phyloP scores from a whole-genome alignment of 257 asterid genomes.

The Nicotiana tabacum region DNA sequence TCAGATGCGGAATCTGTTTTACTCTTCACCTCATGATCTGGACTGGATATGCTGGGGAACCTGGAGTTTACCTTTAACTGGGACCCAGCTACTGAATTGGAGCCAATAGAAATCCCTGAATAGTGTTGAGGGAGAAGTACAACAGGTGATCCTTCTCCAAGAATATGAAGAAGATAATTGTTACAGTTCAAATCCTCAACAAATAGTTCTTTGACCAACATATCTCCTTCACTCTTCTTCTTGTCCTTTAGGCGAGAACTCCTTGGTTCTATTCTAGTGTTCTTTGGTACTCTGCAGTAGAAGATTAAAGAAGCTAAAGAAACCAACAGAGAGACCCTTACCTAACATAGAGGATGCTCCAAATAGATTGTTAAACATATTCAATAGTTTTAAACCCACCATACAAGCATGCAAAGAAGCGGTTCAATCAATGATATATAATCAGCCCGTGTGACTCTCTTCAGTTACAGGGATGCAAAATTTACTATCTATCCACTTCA shows the following conservation, averaged over 20 bases:
- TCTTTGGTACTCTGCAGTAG: constrained; percentile 55
- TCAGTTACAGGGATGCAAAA: background rate
- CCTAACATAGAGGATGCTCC: background rate
- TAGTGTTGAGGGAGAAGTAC: constrained; percentile 70
- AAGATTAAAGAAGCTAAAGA: constrained; percentile 20
- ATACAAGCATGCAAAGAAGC: background rate
- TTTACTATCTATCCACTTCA: background rate
- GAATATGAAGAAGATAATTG: constrained; percentile 55
- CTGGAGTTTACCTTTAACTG: constrained; percentile 40
- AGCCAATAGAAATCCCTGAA: constrained; percentile 27
- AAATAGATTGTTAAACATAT: background rate
- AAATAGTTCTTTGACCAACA: constrained; percentile 75
- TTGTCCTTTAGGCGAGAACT: constrained; percentile 86
- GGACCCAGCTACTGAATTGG: constrained; percentile 31
- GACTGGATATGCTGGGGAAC: constrained; percentile 52
- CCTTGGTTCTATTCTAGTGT: constrained; percentile 58
- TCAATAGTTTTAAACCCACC: background rate
- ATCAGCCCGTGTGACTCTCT: constrained; percentile 2
- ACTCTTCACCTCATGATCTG: constrained; percentile 42
- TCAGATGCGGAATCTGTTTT: constrained; percentile 28
- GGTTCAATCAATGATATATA: background rate
- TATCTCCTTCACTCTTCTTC: constrained; percentile 86
- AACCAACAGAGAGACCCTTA: background rate
- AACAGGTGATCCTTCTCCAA: constrained; percentile 74
- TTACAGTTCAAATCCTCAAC: constrained; percentile 72